These are phyloP conservation scores for Ensete ventricosum DNA, from an alignment of 176 grass and related monocot genomes.

Conservation along the genomic window DNA sequence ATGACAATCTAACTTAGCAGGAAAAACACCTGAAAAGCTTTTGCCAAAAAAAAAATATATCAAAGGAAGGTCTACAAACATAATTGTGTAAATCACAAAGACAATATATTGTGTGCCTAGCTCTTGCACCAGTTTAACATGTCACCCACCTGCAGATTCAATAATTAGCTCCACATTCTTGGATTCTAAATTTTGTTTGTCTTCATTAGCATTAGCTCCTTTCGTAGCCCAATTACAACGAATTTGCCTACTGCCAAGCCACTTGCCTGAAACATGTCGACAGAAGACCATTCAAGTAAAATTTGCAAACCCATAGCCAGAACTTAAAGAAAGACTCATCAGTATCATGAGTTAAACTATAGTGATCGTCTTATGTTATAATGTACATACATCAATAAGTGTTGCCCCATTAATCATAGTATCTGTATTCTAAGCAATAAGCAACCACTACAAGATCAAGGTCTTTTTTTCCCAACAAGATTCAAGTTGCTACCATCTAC, in stretches of 20 bases:
- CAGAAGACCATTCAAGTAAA: not conserved
- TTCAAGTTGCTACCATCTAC: not conserved
- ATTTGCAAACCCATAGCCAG: not conserved
- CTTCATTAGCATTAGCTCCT: conserved; percentile 70
- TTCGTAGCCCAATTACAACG: conserved; percentile 97
- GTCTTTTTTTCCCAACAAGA: too few relatives aligned
- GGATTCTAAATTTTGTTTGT: conserved; percentile 63
- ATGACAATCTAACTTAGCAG: too few relatives aligned
- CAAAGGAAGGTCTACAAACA: not conserved
- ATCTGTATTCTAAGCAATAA: not conserved
- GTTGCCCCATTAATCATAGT: not conserved
- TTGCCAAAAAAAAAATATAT: too few relatives aligned
- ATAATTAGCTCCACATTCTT: conserved; percentile 65
- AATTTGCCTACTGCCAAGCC: conserved; percentile 86
- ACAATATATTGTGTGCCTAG: not conserved
- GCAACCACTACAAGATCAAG: not conserved
- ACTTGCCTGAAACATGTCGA: conserved; percentile 41
- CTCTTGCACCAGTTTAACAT: not conserved
- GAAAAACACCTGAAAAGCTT: too few relatives aligned
- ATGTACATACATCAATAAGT: too few relatives aligned
- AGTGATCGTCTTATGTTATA: too few relatives aligned
- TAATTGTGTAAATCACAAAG: not conserved
- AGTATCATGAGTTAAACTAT: too few relatives aligned
- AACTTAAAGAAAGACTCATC: too few relatives aligned
- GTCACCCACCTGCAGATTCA: conserved; percentile 48